phyloP scores from a whole-genome alignment of 169 alveolate species.

The Plasmodium falciparum region DNA sequence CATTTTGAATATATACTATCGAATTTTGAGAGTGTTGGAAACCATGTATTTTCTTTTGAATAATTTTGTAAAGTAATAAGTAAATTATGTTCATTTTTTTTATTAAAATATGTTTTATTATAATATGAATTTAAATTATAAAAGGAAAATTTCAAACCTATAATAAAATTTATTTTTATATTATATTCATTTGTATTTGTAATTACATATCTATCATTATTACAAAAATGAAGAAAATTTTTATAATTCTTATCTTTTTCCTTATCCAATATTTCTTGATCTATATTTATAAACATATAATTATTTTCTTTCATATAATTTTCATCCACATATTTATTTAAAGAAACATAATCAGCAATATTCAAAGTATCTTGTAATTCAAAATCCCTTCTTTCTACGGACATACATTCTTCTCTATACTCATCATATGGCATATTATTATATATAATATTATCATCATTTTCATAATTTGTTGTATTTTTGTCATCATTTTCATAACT shows the following conservation, averaged over 20 bases:
- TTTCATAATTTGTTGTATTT: no score
- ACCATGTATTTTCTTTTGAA: constrained; percentile 43
- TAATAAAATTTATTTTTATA: constrained; percentile 23
- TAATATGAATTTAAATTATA: constrained; percentile 50
- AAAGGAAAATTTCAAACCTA: constrained; percentile 23
- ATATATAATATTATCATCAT: no score
- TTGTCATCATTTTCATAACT: no score
- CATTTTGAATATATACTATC: constrained; percentile 30
- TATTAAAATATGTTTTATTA: constrained; percentile 52
- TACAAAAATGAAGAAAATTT: constrained; percentile 35
- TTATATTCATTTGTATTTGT: constrained; percentile 36
- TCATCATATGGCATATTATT: no score
- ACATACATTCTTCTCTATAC: no score
- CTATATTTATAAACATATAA: constrained; percentile 43
- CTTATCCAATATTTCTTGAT: constrained; percentile 33
- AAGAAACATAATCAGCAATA: constrained; percentile 42
- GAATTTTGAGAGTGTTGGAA: constrained; percentile 51
- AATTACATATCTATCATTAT: constrained; percentile 17
- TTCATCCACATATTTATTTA: constrained; percentile 55
- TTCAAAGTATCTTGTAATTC: not conserved
- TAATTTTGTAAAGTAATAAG: constrained; percentile 48
- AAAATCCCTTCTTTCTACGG: no score
- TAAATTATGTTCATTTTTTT: constrained; percentile 13
- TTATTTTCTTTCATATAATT: constrained; percentile 44
- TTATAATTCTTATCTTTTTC: constrained; percentile 55